These are phyloP conservation scores for Lentinula aciculospora DNA, from an alignment of 768 basidiomycete species.

Conservation along the genomic window DNA sequence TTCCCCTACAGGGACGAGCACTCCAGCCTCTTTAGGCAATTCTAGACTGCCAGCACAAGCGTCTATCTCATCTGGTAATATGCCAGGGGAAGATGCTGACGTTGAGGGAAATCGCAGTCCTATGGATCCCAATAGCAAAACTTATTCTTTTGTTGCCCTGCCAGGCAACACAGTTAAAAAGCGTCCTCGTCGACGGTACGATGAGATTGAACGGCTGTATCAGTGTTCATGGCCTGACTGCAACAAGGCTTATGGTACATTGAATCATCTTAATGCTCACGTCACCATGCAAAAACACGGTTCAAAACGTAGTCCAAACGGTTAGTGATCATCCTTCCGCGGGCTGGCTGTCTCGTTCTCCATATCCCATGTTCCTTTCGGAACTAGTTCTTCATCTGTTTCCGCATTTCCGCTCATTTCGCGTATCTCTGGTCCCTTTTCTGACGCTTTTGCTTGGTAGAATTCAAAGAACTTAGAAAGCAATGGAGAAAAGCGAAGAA, in stretches of 20 bases:
- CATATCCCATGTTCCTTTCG: constrained; percentile 7
- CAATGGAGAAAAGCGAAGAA: constrained; percentile 95
- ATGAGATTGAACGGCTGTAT: constrained; percentile 95
- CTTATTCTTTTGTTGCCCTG: constrained; percentile 77
- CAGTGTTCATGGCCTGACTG: constrained; percentile 77
- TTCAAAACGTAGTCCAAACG: constrained; percentile 79
- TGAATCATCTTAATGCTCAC: constrained; percentile 97
- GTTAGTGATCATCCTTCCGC: constrained; percentile 39
- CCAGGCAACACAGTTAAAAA: constrained; percentile 81
- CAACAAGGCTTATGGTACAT: constrained; percentile 85
- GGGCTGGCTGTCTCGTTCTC: constrained; percentile 8
- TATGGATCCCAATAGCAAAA: constrained; percentile 49
- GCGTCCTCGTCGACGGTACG: constrained; percentile 79
- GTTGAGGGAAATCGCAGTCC: constrained; percentile 15
- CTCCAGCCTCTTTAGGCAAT: constrained; percentile 41
- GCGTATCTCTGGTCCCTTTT: constrained; percentile 5
- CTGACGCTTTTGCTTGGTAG: constrained; percentile 33
- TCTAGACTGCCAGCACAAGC: constrained; percentile 17
- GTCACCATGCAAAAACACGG: constrained; percentile 99
- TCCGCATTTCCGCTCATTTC: constrained; percentile 6
- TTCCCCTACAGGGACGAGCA: constrained; percentile 58
- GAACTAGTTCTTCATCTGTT: not conserved
- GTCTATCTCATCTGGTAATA: constrained; percentile 21
- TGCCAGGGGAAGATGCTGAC: constrained; percentile 6
- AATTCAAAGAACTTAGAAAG: constrained; percentile 97